Conservation (phyloP, 2,329 filamentous ascomycete species). For the Hypoxylon sp. region DNA sequence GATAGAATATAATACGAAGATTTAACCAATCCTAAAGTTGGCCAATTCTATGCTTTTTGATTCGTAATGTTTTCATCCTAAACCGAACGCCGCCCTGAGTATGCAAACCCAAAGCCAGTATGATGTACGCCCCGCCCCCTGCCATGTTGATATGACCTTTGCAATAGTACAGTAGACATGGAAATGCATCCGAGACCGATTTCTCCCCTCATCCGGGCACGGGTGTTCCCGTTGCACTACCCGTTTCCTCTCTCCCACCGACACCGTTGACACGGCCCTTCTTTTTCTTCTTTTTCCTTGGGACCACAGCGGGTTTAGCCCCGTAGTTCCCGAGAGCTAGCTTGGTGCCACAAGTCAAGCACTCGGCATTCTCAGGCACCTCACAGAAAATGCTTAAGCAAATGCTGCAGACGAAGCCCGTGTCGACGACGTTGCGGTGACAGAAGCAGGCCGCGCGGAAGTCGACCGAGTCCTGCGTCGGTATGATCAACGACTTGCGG, state of each 20-base stretch:
- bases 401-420: constrained; percentile 95
- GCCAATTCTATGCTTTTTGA: constrained; percentile 17
- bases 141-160: constrained; percentile 8
- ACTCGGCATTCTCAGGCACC: constrained; percentile 73
- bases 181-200: neutral
- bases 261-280: constrained; percentile 64
- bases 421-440: constrained; percentile 89
- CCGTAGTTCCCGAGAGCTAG: constrained; percentile 84
- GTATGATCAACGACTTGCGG: constrained; percentile 77
- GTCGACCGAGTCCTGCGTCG: constrained; percentile 89
- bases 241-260: constrained; percentile 68
- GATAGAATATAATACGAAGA: constrained; percentile 35
- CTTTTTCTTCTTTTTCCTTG: constrained; percentile 81
- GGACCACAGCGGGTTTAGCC: constrained; percentile 81
- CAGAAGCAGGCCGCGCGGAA: constrained; percentile 99
- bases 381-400: constrained; percentile 95
- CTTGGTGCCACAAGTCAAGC: constrained; percentile 86
- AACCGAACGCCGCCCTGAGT: constrained; percentile 23
- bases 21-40: constrained; percentile 19
- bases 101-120: constrained; percentile 30
- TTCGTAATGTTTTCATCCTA: constrained; percentile 24
- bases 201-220: constrained; percentile 56
- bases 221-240: constrained; percentile 73
- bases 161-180: constrained; percentile 12
- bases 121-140: constrained; percentile 16